A percentile compares a stretch with the other conserved stretches of the same genome.
Evolutionary conservation across 768 basidiomycete genomes (phyloP).

Genomic region (Phanerochaete carnosa): DNA sequence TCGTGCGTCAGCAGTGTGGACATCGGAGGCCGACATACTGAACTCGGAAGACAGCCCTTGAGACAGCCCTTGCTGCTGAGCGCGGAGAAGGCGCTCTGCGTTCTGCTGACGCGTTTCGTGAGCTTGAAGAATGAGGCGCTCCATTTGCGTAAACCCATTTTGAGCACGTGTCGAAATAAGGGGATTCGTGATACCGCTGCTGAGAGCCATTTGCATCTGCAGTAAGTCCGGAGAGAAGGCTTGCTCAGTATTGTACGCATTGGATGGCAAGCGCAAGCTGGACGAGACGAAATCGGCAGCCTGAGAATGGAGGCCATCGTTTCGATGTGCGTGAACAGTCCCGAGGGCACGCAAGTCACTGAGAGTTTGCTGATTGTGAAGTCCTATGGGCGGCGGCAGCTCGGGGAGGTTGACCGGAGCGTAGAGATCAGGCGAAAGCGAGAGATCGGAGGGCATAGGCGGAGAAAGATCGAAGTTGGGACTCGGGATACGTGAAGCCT

Average conservation of each 20-base stretch:
- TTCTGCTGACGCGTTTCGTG: constrained; percentile 30
- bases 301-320: constrained; percentile 12
- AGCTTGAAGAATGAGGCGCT: constrained; percentile 63
- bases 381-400: constrained; percentile 11
- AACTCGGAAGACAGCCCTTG: constrained; percentile 2
- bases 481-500: constrained; percentile 21
- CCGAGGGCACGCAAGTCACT: neutral
- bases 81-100: constrained; percentile 29
- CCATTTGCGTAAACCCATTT: constrained; percentile 64
- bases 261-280: neutral
- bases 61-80: neutral
- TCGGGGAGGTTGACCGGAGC: neutral
- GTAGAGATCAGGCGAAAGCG: neutral
- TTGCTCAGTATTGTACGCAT: neutral
- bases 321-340: neutral
- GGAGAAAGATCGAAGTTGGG: constrained; percentile 14
- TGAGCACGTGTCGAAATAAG: constrained; percentile 29
- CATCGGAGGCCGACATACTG: neutral
- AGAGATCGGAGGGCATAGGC: neutral
- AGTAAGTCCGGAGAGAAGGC: neutral
- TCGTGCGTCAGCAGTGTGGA: neutral
- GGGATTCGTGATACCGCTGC: constrained; percentile 1
- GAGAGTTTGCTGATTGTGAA: neutral
- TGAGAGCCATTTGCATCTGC: constrained; percentile 16
- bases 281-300: constrained; percentile 7